Evolutionary conservation across 306 rosid genomes (phyloP).

Genomic region (Hylodesmum podocarpum): DNA sequence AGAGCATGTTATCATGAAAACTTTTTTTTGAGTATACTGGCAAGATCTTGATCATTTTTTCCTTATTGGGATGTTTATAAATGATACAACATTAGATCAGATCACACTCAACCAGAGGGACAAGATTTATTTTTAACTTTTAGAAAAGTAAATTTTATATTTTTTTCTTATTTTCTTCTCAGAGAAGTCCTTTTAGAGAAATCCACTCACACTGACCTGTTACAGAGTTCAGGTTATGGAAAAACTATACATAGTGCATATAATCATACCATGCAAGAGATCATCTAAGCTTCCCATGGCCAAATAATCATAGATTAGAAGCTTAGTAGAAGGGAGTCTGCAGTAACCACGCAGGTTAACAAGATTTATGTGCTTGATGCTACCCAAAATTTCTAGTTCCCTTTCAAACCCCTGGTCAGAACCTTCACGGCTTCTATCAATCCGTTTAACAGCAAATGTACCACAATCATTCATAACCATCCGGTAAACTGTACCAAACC

Average conservation of each 20-base stretch:
- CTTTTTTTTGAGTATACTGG: too few relatives aligned
- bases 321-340: conserved; percentile 81
- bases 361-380: conserved; percentile 75
- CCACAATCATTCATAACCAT: conserved; percentile 91
- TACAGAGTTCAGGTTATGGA: background rate
- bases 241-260: background rate
- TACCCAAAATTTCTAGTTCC: conserved; percentile 85
- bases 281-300: conserved; percentile 86
- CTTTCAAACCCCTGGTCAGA: conserved; percentile 79
- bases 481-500: conserved; percentile 77
- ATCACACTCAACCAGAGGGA: too few relatives aligned
- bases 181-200: too few relatives aligned
- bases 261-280: conserved; percentile 78
- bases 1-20: background rate
- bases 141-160: too few relatives aligned
- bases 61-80: too few relatives aligned
- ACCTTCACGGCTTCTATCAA: conserved; percentile 68
- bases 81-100: too few relatives aligned
- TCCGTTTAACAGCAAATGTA: conserved; percentile 76
- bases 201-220: too few relatives aligned
- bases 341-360: conserved; percentile 90
- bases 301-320: conserved; percentile 85
- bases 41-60: too few relatives aligned
- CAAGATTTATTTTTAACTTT: too few relatives aligned
- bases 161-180: too few relatives aligned